Conservation (phyloP, 2,329 filamentous ascomycete genomes). For the Arthroderma sp. region DNA sequence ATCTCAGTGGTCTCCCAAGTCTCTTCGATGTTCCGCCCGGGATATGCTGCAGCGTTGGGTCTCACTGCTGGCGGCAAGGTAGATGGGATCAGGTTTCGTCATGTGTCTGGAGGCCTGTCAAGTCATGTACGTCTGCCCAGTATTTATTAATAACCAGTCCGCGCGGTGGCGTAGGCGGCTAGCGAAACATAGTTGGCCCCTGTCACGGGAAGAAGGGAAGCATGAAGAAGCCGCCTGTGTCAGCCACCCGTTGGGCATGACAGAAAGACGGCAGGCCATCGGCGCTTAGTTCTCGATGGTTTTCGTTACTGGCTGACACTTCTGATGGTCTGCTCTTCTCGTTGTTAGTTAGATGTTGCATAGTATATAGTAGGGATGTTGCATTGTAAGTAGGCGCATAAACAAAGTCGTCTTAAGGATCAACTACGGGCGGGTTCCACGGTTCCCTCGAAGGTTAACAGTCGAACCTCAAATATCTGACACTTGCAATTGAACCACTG, state of each 20-base stretch:
- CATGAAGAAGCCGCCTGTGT: neutral
- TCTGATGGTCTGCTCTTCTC: neutral
- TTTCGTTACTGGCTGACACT: neutral
- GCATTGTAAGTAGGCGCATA: too few relatives aligned
- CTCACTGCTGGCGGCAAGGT: neutral
- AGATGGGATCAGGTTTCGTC: conserved; percentile 1
- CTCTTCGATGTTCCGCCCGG: neutral
- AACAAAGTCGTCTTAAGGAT: too few relatives aligned
- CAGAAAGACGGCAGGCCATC: neutral
- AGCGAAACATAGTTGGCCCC: neutral
- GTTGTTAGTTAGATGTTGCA: neutral
- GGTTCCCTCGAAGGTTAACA: neutral
- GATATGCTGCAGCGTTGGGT: neutral
- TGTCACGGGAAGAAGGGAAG: neutral
- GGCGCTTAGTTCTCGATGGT: neutral
- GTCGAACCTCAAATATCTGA: too few relatives aligned
- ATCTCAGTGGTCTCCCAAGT: neutral
- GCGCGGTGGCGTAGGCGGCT: neutral
- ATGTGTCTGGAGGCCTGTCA: neutral
- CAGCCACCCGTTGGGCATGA: neutral
- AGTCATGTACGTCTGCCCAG: neutral
- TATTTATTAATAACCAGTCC: neutral
- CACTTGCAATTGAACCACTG: too few relatives aligned
- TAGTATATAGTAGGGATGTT: neutral
- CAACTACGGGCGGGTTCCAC: neutral